Percentiles rank a stretch among this genome's conserved stretches.
Evolutionary conservation across 2,329 filamentous ascomycete species (phyloP).

Genomic region (Pyrenophora seminiperda): DNA sequence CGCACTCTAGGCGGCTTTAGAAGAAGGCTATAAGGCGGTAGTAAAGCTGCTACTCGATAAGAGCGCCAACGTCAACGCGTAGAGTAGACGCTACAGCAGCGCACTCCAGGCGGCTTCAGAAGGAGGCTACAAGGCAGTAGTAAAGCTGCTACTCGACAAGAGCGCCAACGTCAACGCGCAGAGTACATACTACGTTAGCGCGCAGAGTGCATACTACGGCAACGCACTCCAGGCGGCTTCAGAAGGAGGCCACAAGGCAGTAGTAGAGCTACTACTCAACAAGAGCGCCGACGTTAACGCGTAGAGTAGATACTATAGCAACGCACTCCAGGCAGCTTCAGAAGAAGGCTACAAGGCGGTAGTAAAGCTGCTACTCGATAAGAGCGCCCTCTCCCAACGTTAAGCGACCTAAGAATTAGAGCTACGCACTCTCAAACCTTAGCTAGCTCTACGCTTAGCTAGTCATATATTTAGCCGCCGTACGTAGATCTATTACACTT

Average conservation of each 20-base stretch:
- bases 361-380: neutral
- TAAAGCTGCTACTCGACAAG: neutral
- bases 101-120: too few species aligned
- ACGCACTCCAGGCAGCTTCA: conserved; percentile 1
- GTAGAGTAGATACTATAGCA: neutral
- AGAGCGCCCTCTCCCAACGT: neutral
- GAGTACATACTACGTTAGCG: too few species aligned
- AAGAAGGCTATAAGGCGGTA: too few species aligned
- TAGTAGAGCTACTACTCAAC: neutral
- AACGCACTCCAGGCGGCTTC: too few species aligned
- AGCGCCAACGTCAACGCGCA: too few species aligned
- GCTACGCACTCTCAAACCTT: neutral
- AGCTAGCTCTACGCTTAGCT: neutral
- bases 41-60: too few species aligned
- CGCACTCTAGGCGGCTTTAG: too few species aligned
- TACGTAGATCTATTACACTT: neutral
- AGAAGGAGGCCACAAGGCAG: too few species aligned
- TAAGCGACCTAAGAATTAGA: neutral
- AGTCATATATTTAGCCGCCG: neutral
- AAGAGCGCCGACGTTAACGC: neutral
- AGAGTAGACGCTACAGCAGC: too few species aligned
- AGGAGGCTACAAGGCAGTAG: conserved; percentile 2
- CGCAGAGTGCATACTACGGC: too few species aligned
- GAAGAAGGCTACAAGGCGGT: neutral
- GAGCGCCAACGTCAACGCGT: too few species aligned